Conservation (phyloP, 192 early-diverging fungal genomes). For the Backusella circina region DNA sequence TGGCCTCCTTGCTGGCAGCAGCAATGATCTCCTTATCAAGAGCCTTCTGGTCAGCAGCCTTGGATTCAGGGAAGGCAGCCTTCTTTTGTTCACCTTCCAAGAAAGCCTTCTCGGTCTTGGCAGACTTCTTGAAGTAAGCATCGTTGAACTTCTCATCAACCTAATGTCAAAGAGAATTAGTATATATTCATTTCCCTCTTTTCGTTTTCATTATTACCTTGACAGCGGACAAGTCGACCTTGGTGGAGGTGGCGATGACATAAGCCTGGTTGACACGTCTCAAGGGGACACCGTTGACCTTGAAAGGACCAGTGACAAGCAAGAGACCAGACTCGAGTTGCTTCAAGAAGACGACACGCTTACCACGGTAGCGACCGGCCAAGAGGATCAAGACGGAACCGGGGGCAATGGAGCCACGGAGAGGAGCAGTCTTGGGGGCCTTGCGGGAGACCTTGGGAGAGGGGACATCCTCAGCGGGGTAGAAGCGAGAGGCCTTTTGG, state of each 20-base stretch:
- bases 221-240: slow-evolving; percentile 82
- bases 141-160: slow-evolving; percentile 84
- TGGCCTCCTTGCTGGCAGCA: slow-evolving; percentile 81
- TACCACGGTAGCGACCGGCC: slow-evolving; percentile 92
- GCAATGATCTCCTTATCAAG: slow-evolving; percentile 83
- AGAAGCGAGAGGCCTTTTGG: slow-evolving; percentile 70
- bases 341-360: slow-evolving; percentile 99
- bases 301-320: slow-evolving; percentile 96
- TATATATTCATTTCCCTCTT: neutral
- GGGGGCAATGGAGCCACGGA: slow-evolving; percentile 93
- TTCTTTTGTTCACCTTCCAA: slow-evolving; percentile 76
- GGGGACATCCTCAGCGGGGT: slow-evolving; percentile 82
- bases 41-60: slow-evolving; percentile 86
- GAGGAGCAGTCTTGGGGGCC: slow-evolving; percentile 61
- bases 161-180: neutral
- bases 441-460: slow-evolving; percentile 78
- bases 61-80: slow-evolving; percentile 73
- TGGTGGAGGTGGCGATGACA: slow-evolving; percentile 99
- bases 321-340: slow-evolving; percentile 92
- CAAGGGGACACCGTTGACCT: slow-evolving; percentile 98
- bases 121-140: slow-evolving; percentile 82
- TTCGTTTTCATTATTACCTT: slow-evolving; percentile 20
- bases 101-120: slow-evolving; percentile 68
- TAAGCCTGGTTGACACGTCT: slow-evolving; percentile 98
- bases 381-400: slow-evolving; percentile 97